Percentiles rank a stretch among this genome's conserved stretches.
phyloP scores from a whole-genome alignment of 2,329 filamentous ascomycete genomes.

The Talaromyces sp. region DNA sequence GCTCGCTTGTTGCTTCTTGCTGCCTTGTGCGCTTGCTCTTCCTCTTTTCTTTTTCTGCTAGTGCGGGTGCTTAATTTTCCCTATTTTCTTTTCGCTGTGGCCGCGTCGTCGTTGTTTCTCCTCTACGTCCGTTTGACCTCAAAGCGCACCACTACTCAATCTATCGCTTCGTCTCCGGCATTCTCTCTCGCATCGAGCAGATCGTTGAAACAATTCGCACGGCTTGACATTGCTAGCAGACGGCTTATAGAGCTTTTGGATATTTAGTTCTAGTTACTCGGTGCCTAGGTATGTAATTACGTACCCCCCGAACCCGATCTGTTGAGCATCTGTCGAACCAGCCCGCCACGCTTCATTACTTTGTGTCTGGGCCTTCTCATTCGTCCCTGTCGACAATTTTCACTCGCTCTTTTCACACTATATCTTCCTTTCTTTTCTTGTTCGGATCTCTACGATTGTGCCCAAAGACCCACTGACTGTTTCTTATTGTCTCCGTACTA shows the following conservation, averaged over 20 bases:
- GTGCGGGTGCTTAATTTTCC: conserved; percentile 7
- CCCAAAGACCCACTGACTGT: neutral
- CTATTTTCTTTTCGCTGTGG: conserved; percentile 13
- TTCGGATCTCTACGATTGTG: neutral
- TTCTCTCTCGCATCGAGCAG: neutral
- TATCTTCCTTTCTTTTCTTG: neutral
- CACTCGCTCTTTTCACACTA: neutral
- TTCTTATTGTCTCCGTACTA: conserved; percentile 12
- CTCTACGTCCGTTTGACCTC: conserved; percentile 4
- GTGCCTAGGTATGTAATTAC: neutral
- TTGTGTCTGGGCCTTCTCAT: neutral
- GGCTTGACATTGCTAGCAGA: neutral
- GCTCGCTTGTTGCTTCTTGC: conserved; percentile 1
- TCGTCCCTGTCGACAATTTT: neutral
- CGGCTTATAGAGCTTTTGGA: neutral
- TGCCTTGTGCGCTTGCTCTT: neutral
- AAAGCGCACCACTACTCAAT: conserved; percentile 9
- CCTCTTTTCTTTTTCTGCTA: neutral
- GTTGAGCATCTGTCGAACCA: neutral
- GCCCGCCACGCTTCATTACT: neutral
- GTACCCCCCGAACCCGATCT: neutral
- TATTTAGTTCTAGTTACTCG: neutral
- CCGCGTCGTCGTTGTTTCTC: conserved; percentile 11
- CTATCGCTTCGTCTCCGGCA: neutral
- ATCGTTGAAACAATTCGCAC: neutral